These are phyloP conservation scores for Chlamydomonas asymmetrica DNA, from an alignment of 139 green algal genomes.

Conservation along the genomic window DNA sequence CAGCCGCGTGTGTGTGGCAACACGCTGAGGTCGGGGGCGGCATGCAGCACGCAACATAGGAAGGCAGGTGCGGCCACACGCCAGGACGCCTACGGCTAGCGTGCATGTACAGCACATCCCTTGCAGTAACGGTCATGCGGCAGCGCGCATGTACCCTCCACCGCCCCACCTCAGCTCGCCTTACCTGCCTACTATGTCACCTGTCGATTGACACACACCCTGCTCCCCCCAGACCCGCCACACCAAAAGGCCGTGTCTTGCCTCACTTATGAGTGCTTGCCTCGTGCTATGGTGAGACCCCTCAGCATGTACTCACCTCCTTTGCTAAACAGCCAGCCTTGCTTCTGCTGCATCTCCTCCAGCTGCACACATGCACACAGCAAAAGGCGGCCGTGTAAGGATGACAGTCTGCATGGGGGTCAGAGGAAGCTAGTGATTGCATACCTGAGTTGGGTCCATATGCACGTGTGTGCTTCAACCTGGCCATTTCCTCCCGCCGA, in stretches of 20 bases:
- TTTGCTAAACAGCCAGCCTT: neutral
- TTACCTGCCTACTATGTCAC: neutral
- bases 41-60: too few relatives aligned
- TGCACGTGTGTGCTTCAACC: too few relatives aligned
- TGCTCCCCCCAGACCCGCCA: neutral
- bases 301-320: constrained; percentile 5
- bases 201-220: neutral
- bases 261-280: neutral
- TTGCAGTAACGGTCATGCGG: too few relatives aligned
- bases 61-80: too few relatives aligned
- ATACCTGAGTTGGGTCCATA: too few relatives aligned
- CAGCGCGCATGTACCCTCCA: too few relatives aligned
- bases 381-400: neutral
- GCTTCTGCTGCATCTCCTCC: neutral
- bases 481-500: too few relatives aligned
- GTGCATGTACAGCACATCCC: too few relatives aligned
- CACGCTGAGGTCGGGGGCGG: too few relatives aligned
- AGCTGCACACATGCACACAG: constrained; percentile 1
- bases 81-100: too few relatives aligned
- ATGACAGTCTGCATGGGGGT: constrained; percentile 2
- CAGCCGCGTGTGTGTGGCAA: too few relatives aligned
- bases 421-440: too few relatives aligned
- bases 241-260: neutral
- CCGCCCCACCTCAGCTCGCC: neutral
- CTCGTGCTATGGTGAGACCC: neutral